Evolutionary conservation across 2,329 filamentous ascomycete genomes (phyloP).

Genomic region (Dryadomyces quercus-mongolicae): DNA sequence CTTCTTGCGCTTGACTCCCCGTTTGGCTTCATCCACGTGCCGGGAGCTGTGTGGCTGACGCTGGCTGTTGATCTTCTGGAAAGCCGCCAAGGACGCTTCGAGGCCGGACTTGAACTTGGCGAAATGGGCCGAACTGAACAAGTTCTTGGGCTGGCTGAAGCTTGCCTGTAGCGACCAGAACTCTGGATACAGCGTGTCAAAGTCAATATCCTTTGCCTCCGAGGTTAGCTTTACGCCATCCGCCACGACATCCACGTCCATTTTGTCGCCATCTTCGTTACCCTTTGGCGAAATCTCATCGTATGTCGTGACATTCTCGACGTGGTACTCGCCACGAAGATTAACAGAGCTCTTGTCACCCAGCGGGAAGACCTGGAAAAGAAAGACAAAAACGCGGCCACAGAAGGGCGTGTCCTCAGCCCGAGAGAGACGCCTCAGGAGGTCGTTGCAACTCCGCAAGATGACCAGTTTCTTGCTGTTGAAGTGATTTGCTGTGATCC

Average conservation of each 20-base stretch:
- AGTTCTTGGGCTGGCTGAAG: conserved; percentile 77
- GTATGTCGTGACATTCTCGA: conserved; percentile 84
- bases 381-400: conserved; percentile 92
- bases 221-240: conserved; percentile 10
- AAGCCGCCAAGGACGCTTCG: conserved; percentile 49
- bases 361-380: conserved; percentile 94
- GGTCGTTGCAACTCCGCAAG: conserved; percentile 86
- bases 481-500: conserved; percentile 70
- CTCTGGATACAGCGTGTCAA: conserved; percentile 63
- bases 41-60: conserved; percentile 32
- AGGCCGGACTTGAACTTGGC: conserved; percentile 69
- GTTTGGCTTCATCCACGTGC: conserved; percentile 48
- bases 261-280: conserved; percentile 14
- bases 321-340: conserved; percentile 86
- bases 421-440: conserved; percentile 84
- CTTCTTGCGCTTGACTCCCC: conserved; percentile 59
- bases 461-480: conserved; percentile 80
- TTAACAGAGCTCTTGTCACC: conserved; percentile 98
- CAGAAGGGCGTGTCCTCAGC: conserved; percentile 97
- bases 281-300: conserved; percentile 39
- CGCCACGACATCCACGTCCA: conserved; percentile 6
- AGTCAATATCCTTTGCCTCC: conserved; percentile 22
- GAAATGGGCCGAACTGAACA: conserved; percentile 65
- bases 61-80: conserved; percentile 37
- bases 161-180: conserved; percentile 91